These are phyloP conservation scores for Fusarium concolor DNA, from an alignment of 2,329 filamentous ascomycete genomes.

Conservation along the genomic window DNA sequence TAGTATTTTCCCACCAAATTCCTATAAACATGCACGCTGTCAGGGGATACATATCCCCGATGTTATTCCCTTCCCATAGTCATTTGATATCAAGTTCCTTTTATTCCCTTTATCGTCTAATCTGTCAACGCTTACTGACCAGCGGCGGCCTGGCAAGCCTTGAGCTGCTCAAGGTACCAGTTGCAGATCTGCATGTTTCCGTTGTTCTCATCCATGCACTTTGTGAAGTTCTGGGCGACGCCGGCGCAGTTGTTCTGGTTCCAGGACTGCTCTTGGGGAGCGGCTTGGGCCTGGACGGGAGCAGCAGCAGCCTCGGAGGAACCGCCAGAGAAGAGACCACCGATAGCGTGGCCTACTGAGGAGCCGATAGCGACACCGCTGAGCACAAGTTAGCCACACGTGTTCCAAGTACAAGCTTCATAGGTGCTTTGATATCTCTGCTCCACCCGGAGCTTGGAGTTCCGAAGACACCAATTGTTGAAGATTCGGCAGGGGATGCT, in stretches of 20 bases:
- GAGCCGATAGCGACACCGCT: constrained; percentile 98
- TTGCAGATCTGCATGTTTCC: constrained; percentile 96
- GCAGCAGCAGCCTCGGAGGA: constrained; percentile 65
- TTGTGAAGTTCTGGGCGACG: constrained; percentile 87
- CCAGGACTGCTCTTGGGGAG: constrained; percentile 64
- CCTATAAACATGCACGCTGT: constrained; percentile 41
- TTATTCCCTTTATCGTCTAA: constrained; percentile 1
- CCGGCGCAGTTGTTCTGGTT: constrained; percentile 76
- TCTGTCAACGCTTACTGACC: constrained; percentile 65
- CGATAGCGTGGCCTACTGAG: constrained; percentile 93
- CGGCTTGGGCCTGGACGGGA: constrained; percentile 60
- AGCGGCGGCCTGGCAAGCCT: constrained; percentile 85
- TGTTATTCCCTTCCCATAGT: constrained; percentile 26
- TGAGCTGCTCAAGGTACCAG: constrained; percentile 98
- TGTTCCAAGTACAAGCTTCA: constrained; percentile 8
- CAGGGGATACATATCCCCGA: constrained; percentile 29
- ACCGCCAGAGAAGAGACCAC: constrained; percentile 90
- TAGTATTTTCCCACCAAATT: constrained; percentile 33
- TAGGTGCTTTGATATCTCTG: constrained; percentile 5
- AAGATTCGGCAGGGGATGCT: constrained; percentile 56
- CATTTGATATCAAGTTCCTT: constrained; percentile 12
- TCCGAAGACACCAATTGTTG: background rate
- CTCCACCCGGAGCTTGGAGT: constrained; percentile 10
- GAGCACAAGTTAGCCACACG: constrained; percentile 40
- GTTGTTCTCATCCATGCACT: constrained; percentile 95